Evolutionary conservation across 2,329 filamentous ascomycete genomes (phyloP), one percentile per base, ranked within the genome.

Genomic region (Hymenoscyphus linearis): DNA sequence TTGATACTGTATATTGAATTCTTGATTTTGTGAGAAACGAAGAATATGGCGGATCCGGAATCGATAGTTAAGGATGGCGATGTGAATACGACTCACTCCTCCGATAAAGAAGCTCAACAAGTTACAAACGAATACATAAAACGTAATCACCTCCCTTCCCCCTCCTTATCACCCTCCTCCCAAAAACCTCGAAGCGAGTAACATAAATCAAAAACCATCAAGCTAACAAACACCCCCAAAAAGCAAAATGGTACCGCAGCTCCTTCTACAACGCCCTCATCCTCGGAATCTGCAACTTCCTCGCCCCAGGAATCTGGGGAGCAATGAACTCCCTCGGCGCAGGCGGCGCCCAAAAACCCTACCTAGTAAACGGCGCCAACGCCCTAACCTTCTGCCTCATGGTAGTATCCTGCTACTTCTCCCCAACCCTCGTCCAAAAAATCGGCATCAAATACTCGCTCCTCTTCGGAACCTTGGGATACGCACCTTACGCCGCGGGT

Each of bases 291-390:
- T 89, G 85, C 74, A 89, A 88, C 69, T 83, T 91, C 64, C 78
- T 85, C 1, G 87, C 87, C 0, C 88, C 87, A 0, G 88, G 88
- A 0, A 87, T 90, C 63, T 90, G 87, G 87, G 82, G 80, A 13
- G 86, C 86, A 7, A 88, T 90, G 86, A 90, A 90, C 75, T 85
- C 82, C 0, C 80, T 91, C 0, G 88, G 88, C 10, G 88, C 86
- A 1, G 88, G 88, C 55, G 88, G 88, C 2, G 79, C 83, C 34
- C 79, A 85, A 65, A 79, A 80, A 9, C 88, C 88, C 0, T 80
- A 85, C 67, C 78, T 90, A 1, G 84, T 91, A 56, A 90, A 70
- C 37, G 80, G 84, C 0, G 87, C 86, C 14, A 91, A 91, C 66
- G 84, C 87, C 0, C 72, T 90, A 44, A 89, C 87, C 0, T 91